Base-by-base conservation (phyloP, 495 filamentous ascomycete genomes). In the Chlorociboria aeruginascens region DNA sequence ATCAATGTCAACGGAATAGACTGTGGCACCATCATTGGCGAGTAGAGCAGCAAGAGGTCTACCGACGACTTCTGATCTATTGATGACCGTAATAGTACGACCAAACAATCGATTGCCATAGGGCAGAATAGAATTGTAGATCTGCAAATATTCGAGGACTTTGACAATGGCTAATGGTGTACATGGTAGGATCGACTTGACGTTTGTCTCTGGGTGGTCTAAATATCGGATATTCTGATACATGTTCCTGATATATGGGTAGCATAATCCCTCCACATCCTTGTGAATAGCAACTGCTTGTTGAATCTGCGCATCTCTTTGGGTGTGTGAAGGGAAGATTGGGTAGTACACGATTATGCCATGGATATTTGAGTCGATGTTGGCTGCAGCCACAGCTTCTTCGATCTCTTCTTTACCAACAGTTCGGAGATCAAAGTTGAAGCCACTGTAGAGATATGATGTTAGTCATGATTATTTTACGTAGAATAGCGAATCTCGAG, bases 311-410 rank as follows among this genome's bases (percentile, higher is more conserved):
- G 81, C 79, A 63, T 98, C 92, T 57, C 95, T 85, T 12, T 76
- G 73, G 53, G 78, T 81, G 66, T 83, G 80, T 48, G 55, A 58
- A 16, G 63, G 66, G 74, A 94, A 97, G 65, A 98, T 94, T 35
- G 92, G 92, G 66, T 96, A 98, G 69, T 98, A 98, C 60, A 97
- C 86, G 53, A 98, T 90, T 55, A 97, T 95, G 54, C 92, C 92
- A 65, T 95, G 83, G 47, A 96, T 79, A 10, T 63, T 52, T 45
- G 71, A 56, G 63, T 96, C 88, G 30, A 69, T 64, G 66, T 98
- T 97, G 53, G 92, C 92, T 46, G 68, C 69, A 29, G 93, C 68
- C 57, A 98, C 81, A 44, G 78, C 73, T 50, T 94, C 83, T 71
- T 97, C 92, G 49, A 98, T 80, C 17, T 79, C 74, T 56, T 95